A percentile compares a stretch with the other conserved stretches of the same genome.
phyloP scores from a whole-genome alignment of 2,329 filamentous ascomycete genomes.

The Fusarium albidum region DNA sequence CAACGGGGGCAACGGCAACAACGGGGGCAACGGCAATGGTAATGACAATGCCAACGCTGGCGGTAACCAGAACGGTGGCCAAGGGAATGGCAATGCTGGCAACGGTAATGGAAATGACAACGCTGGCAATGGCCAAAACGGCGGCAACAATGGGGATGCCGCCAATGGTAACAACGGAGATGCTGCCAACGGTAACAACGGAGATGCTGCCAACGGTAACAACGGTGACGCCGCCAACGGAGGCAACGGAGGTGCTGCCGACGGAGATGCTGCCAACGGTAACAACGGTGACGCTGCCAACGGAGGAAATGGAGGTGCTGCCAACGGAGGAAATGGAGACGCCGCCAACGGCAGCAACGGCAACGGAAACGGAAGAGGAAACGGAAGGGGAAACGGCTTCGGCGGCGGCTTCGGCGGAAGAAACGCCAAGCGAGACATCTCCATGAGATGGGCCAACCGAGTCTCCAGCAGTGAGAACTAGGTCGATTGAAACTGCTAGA shows the following conservation, averaged over 20 bases:
- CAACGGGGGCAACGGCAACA: not conserved
- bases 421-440: slow-evolving; percentile 22
- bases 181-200: not conserved
- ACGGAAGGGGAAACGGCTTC: not conserved
- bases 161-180: not conserved
- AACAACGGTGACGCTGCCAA: slow-evolving; percentile 1
- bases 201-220: slow-evolving; percentile 12
- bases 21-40: not conserved
- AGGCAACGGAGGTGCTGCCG: slow-evolving; percentile 1
- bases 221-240: not conserved
- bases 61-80: no score
- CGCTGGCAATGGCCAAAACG: not conserved
- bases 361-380: not conserved
- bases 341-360: not conserved
- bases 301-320: not conserved
- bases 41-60: slow-evolving; percentile 21
- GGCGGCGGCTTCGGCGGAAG: slow-evolving; percentile 5
- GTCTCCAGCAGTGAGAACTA: not conserved
- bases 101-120: slow-evolving; percentile 6
- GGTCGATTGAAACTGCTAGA: not conserved
- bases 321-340: not conserved
- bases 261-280: slow-evolving; percentile 2
- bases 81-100: slow-evolving; percentile 8
- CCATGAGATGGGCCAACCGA: slow-evolving; percentile 27
- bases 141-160: not conserved